Evolutionary conservation across 2,329 filamentous ascomycete species (phyloP).

Genomic region (Tympanopsis confertula): DNA sequence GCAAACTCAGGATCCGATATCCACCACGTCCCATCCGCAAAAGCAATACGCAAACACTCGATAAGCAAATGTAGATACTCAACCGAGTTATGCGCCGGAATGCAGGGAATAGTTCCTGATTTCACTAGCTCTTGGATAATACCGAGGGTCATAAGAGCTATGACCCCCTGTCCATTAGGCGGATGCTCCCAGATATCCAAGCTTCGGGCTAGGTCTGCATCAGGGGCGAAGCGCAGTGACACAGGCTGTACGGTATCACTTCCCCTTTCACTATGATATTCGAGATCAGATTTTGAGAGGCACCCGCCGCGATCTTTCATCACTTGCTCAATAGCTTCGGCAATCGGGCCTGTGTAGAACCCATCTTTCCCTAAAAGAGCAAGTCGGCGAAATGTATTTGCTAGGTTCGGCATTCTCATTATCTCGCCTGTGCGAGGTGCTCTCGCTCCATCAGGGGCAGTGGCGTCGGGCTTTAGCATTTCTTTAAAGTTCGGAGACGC

Average conservation of each 20-base stretch:
- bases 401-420: conserved; percentile 74
- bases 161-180: conserved; percentile 90
- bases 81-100: conserved; percentile 64
- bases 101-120: conserved; percentile 61
- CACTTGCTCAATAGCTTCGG: conserved; percentile 68
- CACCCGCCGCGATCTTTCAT: conserved; percentile 66
- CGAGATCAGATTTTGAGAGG: conserved; percentile 68
- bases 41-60: conserved; percentile 77
- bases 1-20: conserved; percentile 69
- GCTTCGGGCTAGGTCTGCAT: conserved; percentile 27
- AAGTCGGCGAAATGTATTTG: conserved; percentile 68
- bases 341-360: conserved; percentile 80
- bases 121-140: conserved; percentile 80
- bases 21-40: conserved; percentile 83
- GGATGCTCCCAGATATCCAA: conserved; percentile 93
- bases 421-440: conserved; percentile 74
- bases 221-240: conserved; percentile 56
- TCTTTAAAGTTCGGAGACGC: conserved; percentile 81
- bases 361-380: conserved; percentile 75
- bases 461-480: conserved; percentile 58
- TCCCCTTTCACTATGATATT: conserved; percentile 48
- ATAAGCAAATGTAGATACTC: conserved; percentile 77
- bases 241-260: conserved; percentile 54
- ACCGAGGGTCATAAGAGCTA: conserved; percentile 86
- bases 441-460: conserved; percentile 56